These are phyloP conservation scores for Picocystis salinarum DNA, from an alignment of 139 green algal species.

Conservation along the genomic window DNA sequence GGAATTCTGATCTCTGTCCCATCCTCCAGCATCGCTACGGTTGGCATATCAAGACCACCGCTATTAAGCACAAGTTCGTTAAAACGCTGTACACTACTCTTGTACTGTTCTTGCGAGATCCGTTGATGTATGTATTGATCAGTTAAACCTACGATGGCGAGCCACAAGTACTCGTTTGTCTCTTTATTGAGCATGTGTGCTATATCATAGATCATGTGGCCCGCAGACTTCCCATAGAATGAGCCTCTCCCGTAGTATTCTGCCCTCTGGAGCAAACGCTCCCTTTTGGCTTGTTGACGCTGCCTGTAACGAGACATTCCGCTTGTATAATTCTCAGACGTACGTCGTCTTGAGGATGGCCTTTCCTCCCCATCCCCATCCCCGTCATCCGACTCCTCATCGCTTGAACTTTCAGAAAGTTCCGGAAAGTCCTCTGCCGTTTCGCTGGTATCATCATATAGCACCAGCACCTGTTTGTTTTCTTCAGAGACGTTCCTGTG, in stretches of 20 bases:
- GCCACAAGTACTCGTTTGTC: slow-evolving; percentile 40
- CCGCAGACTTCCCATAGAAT: slow-evolving; percentile 46
- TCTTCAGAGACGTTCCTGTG: slow-evolving; percentile 5
- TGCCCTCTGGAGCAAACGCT: slow-evolving; percentile 2
- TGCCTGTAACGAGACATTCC: background rate
- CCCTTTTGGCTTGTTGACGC: background rate
- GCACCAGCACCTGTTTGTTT: slow-evolving; percentile 15
- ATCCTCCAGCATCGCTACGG: slow-evolving; percentile 4
- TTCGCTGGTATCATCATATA: slow-evolving; percentile 8
- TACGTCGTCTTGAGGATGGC: slow-evolving; percentile 1
- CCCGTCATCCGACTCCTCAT: slow-evolving; percentile 6
- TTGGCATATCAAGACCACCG: slow-evolving; percentile 9
- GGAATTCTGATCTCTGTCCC: background rate
- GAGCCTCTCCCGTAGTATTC: slow-evolving; percentile 33
- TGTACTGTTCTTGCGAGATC: slow-evolving; percentile 31
- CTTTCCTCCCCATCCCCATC: slow-evolving; percentile 3
- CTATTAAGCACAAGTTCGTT: slow-evolving; percentile 13
- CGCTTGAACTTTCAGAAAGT: background rate
- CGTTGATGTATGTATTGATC: slow-evolving; percentile 71
- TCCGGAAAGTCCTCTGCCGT: slow-evolving; percentile 8
- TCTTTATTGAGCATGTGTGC: slow-evolving; percentile 33
- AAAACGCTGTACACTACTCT: slow-evolving; percentile 3
- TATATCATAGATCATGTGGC: slow-evolving; percentile 45
- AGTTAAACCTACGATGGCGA: slow-evolving; percentile 60
- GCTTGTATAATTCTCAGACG: background rate